phyloP scores from a whole-genome alignment of 106 monocot genomes.

The Acanthochlamys bracteata region DNA sequence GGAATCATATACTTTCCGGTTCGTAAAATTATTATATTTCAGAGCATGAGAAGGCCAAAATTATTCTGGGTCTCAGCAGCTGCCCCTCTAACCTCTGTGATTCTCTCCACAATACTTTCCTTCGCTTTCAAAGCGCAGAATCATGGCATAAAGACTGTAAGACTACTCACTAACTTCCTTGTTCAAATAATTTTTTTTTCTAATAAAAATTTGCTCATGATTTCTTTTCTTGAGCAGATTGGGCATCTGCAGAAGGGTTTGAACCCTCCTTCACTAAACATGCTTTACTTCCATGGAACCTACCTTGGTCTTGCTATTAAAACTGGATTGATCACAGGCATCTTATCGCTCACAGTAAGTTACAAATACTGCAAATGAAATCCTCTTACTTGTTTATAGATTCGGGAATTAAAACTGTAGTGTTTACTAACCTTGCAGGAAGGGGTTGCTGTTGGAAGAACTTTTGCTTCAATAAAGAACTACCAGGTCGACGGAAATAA shows the following conservation, averaged over 20 bases:
- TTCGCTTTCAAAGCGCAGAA: conserved; percentile 59
- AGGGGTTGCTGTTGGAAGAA: conserved; percentile 94
- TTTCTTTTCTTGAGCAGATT: conserved; percentile 33
- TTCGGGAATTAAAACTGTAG: neutral
- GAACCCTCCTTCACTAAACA: conserved; percentile 79
- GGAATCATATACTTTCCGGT: too few relatives aligned
- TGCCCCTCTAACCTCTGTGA: conserved; percentile 72
- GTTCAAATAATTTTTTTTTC: neutral
- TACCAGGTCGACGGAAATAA: conserved; percentile 93
- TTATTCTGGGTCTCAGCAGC: conserved; percentile 94
- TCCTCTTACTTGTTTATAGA: neutral
- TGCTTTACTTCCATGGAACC: conserved; percentile 49
- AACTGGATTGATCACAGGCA: conserved; percentile 78
- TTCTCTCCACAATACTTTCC: conserved; percentile 65
- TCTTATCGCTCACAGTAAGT: conserved; percentile 76
- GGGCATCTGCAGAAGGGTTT: conserved; percentile 67
- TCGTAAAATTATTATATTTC: conserved; percentile 3
- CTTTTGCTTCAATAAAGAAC: conserved; percentile 85
- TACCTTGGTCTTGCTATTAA: conserved; percentile 56
- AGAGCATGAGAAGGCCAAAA: conserved; percentile 71
- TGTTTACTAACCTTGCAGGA: conserved; percentile 30
- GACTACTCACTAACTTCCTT: neutral
- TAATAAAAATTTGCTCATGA: neutral
- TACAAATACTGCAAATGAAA: neutral
- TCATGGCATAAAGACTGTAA: conserved; percentile 67